A percentile compares a stretch with the other conserved stretches of the same genome.
Evolutionary conservation across 345 rosid species (phyloP).

Genomic region (Moricandia moricandioides): DNA sequence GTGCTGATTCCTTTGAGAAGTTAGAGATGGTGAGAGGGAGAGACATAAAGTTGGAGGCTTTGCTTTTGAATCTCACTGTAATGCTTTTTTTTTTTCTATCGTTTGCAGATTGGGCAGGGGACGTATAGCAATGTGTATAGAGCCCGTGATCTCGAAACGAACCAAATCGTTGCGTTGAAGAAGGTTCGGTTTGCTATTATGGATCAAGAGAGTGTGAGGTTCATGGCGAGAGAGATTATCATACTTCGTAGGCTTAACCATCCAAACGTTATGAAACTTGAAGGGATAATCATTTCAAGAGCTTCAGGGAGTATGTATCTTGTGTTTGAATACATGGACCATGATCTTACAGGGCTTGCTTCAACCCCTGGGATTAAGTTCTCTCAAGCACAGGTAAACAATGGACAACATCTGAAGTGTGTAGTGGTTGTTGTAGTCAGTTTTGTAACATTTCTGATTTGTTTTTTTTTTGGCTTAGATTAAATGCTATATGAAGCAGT

Average conservation of each 20-base stretch:
- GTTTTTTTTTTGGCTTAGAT: conserved; percentile 34
- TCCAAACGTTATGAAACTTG: conserved; percentile 73
- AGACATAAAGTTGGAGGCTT: neutral
- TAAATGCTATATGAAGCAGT: conserved; percentile 64
- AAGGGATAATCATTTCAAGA: conserved; percentile 58
- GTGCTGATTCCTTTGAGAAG: conserved; percentile 87
- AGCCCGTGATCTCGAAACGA: conserved; percentile 67
- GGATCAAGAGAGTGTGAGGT: conserved; percentile 70
- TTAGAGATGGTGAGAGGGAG: conserved; percentile 67
- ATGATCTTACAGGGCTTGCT: conserved; percentile 64
- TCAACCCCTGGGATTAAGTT: conserved; percentile 52
- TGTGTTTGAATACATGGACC: conserved; percentile 70
- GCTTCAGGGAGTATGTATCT: conserved; percentile 63
- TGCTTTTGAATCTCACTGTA: neutral
- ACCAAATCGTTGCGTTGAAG: conserved; percentile 60
- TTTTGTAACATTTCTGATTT: neutral
- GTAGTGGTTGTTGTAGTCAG: neutral
- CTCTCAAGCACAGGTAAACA: conserved; percentile 57
- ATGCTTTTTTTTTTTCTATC: too few relatives aligned
- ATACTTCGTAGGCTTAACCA: conserved; percentile 64
- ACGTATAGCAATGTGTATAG: conserved; percentile 71
- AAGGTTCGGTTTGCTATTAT: conserved; percentile 65
- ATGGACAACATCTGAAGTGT: neutral
- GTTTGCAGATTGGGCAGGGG: conserved; percentile 61
- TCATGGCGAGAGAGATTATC: conserved; percentile 70